These are phyloP conservation scores for Fistulinella cinereoalba DNA, from an alignment of 1,284 basidiomycete species.

Conservation along the genomic window DNA sequence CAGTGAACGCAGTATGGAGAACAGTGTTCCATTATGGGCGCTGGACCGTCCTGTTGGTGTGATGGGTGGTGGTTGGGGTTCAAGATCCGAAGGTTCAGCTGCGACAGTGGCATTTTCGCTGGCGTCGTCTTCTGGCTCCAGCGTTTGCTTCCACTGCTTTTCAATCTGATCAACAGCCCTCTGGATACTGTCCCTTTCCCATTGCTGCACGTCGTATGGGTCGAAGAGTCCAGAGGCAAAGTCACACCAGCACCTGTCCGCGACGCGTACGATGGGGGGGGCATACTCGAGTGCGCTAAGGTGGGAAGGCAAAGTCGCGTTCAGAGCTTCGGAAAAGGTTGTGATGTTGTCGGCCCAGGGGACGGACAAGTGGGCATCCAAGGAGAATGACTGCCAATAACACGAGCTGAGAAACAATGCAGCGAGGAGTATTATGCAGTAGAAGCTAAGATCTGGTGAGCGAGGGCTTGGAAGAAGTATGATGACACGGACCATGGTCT, in stretches of 20 bases:
- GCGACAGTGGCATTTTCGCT: constrained; percentile 9
- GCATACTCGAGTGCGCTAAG: constrained; percentile 29
- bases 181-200: constrained; percentile 63
- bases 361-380: constrained; percentile 54
- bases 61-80: constrained; percentile 4
- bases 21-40: constrained; percentile 19
- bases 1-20: constrained; percentile 22
- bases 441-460: constrained; percentile 52
- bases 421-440: constrained; percentile 74
- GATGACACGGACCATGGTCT: constrained; percentile 64
- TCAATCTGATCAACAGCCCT: constrained; percentile 49
- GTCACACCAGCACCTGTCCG: constrained; percentile 82
- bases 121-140: constrained; percentile 6
- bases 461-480: neutral
- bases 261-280: constrained; percentile 50
- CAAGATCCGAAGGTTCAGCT: constrained; percentile 5
- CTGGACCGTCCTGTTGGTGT: constrained; percentile 1
- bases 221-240: constrained; percentile 61
- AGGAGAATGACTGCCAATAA: constrained; percentile 77
- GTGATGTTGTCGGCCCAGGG: constrained; percentile 69
- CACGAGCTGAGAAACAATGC: constrained; percentile 80
- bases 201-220: constrained; percentile 67
- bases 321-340: constrained; percentile 63
- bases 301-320: constrained; percentile 37
- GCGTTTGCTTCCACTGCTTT: constrained; percentile 34